These are phyloP conservation scores for Sequoia sempervirens DNA, from an alignment of 75 land plant genomes.

Conservation along the genomic window DNA sequence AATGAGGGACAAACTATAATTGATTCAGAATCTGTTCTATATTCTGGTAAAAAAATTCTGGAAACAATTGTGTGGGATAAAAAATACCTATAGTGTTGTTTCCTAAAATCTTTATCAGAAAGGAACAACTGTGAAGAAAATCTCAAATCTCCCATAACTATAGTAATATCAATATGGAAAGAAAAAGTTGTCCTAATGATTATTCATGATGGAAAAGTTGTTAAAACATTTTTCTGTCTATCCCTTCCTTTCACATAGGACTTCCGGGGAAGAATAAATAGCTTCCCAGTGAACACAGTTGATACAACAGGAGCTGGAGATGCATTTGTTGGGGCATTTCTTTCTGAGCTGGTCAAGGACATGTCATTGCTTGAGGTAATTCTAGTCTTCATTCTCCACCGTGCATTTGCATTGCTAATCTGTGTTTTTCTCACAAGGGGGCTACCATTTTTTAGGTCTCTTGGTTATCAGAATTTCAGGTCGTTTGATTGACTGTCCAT, in stretches of 20 bases:
- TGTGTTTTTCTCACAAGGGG: neutral
- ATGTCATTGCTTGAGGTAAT: conserved; percentile 18
- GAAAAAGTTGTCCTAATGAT: neutral
- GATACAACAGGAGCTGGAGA: conserved; percentile 95
- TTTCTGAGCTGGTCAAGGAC: conserved; percentile 26
- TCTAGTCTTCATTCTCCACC: neutral
- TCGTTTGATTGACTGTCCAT: neutral
- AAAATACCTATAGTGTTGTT: neutral
- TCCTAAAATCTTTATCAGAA: neutral
- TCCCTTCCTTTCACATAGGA: conserved; percentile 23
- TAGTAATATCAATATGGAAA: neutral
- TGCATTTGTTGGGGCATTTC: conserved; percentile 77
- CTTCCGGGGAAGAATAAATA: conserved; percentile 55
- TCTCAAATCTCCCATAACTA: neutral
- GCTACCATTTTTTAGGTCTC: neutral
- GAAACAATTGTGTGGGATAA: neutral
- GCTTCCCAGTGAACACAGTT: conserved; percentile 56
- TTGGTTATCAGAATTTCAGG: neutral
- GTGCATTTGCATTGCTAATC: neutral
- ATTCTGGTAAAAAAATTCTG: neutral
- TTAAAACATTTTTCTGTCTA: neutral
- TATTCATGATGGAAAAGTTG: neutral
- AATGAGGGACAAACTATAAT: neutral
- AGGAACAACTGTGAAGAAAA: neutral
- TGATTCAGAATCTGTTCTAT: neutral